Conservation (phyloP, 1,284 basidiomycete species). For the Thecaphora frezii region DNA sequence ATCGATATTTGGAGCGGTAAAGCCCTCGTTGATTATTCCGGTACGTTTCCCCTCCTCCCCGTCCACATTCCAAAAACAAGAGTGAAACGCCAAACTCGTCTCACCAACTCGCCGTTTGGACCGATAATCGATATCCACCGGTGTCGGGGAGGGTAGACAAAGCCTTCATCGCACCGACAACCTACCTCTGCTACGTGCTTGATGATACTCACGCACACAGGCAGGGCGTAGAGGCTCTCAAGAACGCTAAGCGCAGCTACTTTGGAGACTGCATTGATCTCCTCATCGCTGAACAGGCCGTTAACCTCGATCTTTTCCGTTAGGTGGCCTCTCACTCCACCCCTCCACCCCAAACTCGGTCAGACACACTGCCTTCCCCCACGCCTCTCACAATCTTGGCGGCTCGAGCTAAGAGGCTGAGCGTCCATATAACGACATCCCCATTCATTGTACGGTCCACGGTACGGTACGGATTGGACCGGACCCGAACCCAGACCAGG, state of each 20-base stretch:
- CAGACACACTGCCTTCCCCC: too few relatives aligned
- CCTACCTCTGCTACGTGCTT: conserved; percentile 42
- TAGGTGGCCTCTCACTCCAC: background rate
- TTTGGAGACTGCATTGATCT: conserved; percentile 54
- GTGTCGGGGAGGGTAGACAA: conserved; percentile 32
- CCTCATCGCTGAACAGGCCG: conserved; percentile 42
- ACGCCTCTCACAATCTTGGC: too few relatives aligned
- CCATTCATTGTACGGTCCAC: too few relatives aligned
- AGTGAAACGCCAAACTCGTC: too few relatives aligned
- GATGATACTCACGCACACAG: conserved; percentile 29
- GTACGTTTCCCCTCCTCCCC: conserved; percentile 1
- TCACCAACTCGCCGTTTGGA: too few relatives aligned
- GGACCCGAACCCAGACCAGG: too few relatives aligned
- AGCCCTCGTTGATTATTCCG: conserved; percentile 39
- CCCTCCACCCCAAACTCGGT: too few relatives aligned
- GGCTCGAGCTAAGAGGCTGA: too few relatives aligned
- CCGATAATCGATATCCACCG: too few relatives aligned
- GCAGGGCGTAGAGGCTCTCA: conserved; percentile 28
- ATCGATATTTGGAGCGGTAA: conserved; percentile 20
- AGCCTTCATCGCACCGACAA: conserved; percentile 50
- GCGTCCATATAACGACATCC: too few relatives aligned
- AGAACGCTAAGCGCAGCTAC: conserved; percentile 27
- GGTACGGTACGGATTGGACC: too few relatives aligned
- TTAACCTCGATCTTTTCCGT: background rate
- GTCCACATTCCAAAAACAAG: too few relatives aligned